Base-by-base conservation (phyloP, 2,329 filamentous ascomycete genomes). In the Aspergillus intermedius region DNA sequence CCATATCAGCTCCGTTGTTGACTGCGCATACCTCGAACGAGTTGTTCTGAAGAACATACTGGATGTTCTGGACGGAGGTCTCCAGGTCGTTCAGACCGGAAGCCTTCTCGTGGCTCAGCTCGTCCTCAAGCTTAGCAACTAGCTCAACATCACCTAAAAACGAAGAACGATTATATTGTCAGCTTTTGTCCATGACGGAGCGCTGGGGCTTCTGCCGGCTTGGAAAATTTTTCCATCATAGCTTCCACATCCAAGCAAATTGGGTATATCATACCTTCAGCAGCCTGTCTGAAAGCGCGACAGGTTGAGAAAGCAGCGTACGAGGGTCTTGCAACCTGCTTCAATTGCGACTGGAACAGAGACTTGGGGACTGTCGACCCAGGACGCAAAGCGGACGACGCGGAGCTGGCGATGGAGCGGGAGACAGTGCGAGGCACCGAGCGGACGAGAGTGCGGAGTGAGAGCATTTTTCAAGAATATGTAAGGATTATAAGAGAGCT, bases 21-120 rank as follows among this genome's bases (percentile, higher is more conserved):
- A 37, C 12, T 17, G 23, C 12, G 44, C 62, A 47, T 66, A 93
- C 79, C 78, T 91, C 78, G 71, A 90, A 98, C 37, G 85, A 80
- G 64, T 85, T 84, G 74, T 88, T 91, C 65, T 91, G 83, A 43
- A 96, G 74, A 74, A 93, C 96, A 67, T 93, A 87, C 73, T 90
- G 86, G 72, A 94, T 96, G 68, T 93, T 88, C 74, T 89, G 85
- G 69, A 96, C 81, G 68, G 84, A 87, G 54, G 83, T 78, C 37
- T 89, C 86, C 57, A 87, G 73, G 56, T 87, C 80, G 62, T 88
- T 82, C 53, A 81, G 77, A 72, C 86, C 84, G 72, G 90, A 84
- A 64, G 91, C 84, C 62, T 83, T 81, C 79, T 97, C 93, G 65
- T 95, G 83, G 68, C 83, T 75, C 57, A 94, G 77, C 76, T 95